Evolutionary conservation across 371 early-diverging fungal genomes (phyloP).

Genomic region (Apophysomyces trapeziformis): DNA sequence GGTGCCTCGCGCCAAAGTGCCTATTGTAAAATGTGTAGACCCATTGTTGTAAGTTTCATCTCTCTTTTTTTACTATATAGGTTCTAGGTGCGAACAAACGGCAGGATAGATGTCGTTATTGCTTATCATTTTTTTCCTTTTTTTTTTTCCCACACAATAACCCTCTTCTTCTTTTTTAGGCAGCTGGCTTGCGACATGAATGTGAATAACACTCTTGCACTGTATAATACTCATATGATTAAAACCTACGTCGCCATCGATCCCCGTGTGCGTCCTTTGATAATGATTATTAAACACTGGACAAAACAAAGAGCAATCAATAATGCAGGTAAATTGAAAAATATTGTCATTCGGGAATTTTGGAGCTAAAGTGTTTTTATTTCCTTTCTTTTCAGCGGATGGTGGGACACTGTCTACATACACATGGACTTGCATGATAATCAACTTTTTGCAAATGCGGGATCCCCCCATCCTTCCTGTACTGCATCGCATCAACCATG

Average conservation of each 20-base stretch:
- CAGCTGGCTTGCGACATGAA: conserved; percentile 83
- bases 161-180: conserved; percentile 23
- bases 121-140: too few relatives aligned
- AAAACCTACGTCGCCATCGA: conserved; percentile 79
- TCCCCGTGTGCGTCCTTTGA: conserved; percentile 76
- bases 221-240: conserved; percentile 81
- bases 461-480: conserved; percentile 87
- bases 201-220: conserved; percentile 79
- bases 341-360: conserved; percentile 10
- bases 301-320: conserved; percentile 74
- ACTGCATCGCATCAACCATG: conserved; percentile 68
- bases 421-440: conserved; percentile 90
- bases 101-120: too few relatives aligned
- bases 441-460: conserved; percentile 90
- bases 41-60: conserved; percentile 58
- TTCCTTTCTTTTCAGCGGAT: conserved; percentile 51
- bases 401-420: conserved; percentile 96
- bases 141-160: neutral
- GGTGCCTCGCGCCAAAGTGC: conserved; percentile 67
- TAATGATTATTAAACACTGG: conserved; percentile 86
- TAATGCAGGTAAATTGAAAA: conserved; percentile 59
- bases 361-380: conserved; percentile 19
- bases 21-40: conserved; percentile 67
- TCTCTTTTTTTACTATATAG: neutral
- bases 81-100: too few relatives aligned